A percentile compares a stretch with the other conserved stretches of the same genome.
Evolutionary conservation across 352 stramenopile species (phyloP).

Genomic region (Pythium aphanidermatum): DNA sequence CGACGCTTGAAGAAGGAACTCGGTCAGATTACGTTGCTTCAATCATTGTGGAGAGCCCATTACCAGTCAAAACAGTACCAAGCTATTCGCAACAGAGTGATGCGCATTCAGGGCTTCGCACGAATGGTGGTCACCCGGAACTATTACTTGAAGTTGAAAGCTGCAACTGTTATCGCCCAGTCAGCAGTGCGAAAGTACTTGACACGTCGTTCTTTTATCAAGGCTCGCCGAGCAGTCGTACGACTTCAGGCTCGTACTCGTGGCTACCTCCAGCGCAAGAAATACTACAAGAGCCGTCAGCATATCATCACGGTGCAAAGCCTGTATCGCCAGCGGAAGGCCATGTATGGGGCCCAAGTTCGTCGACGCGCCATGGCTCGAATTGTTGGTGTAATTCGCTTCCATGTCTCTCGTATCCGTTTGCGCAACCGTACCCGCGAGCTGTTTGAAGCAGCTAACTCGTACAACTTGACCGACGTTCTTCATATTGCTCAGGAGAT

Average conservation of each 20-base stretch:
- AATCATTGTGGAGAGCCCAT: constrained; percentile 76
- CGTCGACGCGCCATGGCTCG: constrained; percentile 64
- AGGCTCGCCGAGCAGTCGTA: constrained; percentile 52
- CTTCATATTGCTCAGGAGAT: constrained; percentile 78
- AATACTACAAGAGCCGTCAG: constrained; percentile 36
- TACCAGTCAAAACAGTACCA: constrained; percentile 49
- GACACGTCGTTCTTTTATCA: constrained; percentile 54
- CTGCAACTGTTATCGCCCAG: constrained; percentile 59
- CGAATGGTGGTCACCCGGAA: constrained; percentile 57
- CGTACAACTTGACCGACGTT: constrained; percentile 73
- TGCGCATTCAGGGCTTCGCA: constrained; percentile 55
- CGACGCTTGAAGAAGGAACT: constrained; percentile 43
- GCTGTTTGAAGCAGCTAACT: constrained; percentile 71
- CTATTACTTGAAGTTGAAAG: constrained; percentile 45
- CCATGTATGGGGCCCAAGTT: constrained; percentile 32
- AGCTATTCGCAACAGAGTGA: constrained; percentile 49
- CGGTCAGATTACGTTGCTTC: constrained; percentile 56
- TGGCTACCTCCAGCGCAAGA: constrained; percentile 50
- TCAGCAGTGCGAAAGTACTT: constrained; percentile 63
- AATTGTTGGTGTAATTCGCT: constrained; percentile 59
- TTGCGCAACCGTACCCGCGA: constrained; percentile 76
- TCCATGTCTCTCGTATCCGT: constrained; percentile 77
- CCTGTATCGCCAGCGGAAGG: constrained; percentile 59
- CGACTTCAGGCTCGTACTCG: constrained; percentile 64
- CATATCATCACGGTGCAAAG: constrained; percentile 75